A percentile compares a stretch with the other conserved stretches of the same genome.
Conservation (phyloP, 1,284 basidiomycete species). For the Sphagnurus paluster region DNA sequence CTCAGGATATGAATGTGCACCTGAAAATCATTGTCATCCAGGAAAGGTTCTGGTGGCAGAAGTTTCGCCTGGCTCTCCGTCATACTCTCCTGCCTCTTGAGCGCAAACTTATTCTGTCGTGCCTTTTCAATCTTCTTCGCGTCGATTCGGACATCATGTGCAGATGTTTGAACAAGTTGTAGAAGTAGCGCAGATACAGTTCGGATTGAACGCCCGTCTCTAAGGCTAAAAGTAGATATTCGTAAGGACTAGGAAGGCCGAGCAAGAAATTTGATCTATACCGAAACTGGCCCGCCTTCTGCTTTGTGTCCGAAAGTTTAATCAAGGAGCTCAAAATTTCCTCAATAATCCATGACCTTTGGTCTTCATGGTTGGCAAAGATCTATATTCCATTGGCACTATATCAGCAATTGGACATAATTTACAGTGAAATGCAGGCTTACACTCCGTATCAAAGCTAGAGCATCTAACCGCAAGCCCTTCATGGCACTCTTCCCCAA, state of each 20-base stretch:
- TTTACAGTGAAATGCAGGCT: slow-evolving; percentile 30
- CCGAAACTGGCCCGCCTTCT: slow-evolving; percentile 86
- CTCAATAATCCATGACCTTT: slow-evolving; percentile 94
- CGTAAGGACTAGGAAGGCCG: no score
- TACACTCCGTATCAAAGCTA: slow-evolving; percentile 83
- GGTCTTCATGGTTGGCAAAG: slow-evolving; percentile 87
- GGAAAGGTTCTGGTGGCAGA: slow-evolving; percentile 41
- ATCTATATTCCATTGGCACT: slow-evolving; percentile 46
- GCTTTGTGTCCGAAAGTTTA: slow-evolving; percentile 86
- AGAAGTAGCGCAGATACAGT: slow-evolving; percentile 91
- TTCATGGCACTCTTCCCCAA: slow-evolving; percentile 78
- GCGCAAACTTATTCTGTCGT: slow-evolving; percentile 59
- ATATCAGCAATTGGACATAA: neutral
- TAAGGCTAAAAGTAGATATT: slow-evolving; percentile 47
- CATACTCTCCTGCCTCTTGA: slow-evolving; percentile 60
- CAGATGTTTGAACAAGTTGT: slow-evolving; percentile 94
- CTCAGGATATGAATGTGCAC: slow-evolving; percentile 29
- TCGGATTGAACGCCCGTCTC: slow-evolving; percentile 84
- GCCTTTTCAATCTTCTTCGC: slow-evolving; percentile 61
- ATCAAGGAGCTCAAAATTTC: slow-evolving; percentile 90
- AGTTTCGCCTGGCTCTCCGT: slow-evolving; percentile 39
- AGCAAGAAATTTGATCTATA: no score
- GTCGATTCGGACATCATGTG: slow-evolving; percentile 72
- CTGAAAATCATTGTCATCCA: slow-evolving; percentile 68
- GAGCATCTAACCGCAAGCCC: slow-evolving; percentile 77